Percentiles rank a stretch among this genome's conserved stretches.
These are phyloP conservation scores for Coniochaeta pulveracea DNA, from an alignment of 2,329 filamentous ascomycete species.

Conservation along the genomic window DNA sequence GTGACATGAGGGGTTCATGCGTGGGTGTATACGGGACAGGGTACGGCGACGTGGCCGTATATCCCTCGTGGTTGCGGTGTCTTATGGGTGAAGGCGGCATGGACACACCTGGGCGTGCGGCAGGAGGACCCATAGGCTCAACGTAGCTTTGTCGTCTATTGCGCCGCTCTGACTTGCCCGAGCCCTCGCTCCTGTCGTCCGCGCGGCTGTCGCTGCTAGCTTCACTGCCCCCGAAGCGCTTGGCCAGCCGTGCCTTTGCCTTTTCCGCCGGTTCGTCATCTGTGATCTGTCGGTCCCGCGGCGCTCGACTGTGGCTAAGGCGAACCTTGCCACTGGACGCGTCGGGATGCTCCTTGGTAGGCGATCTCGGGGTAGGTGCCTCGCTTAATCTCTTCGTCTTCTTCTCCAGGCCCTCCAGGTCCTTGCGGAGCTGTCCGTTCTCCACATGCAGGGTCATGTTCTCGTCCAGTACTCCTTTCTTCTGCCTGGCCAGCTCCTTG, in stretches of 20 bases:
- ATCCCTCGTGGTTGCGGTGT: constrained; percentile 1
- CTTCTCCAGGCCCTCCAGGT: constrained; percentile 10
- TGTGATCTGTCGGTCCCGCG: neutral
- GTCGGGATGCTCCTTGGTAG: constrained; percentile 13
- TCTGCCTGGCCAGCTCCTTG: constrained; percentile 10
- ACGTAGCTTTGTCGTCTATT: constrained; percentile 16
- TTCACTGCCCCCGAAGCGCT: constrained; percentile 18
- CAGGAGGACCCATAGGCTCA: constrained; percentile 16
- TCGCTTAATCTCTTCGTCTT: constrained; percentile 12
- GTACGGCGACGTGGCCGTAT: constrained; percentile 6
- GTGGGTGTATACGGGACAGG: constrained; percentile 7
- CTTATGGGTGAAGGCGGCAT: constrained; percentile 1
- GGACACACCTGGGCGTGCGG: constrained; percentile 8
- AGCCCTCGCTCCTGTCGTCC: constrained; percentile 11
- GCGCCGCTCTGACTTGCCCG: constrained; percentile 10
- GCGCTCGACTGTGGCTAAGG: constrained; percentile 14
- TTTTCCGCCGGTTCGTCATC: constrained; percentile 12
- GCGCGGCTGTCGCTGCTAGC: constrained; percentile 17
- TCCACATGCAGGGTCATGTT: constrained; percentile 9
- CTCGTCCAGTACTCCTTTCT: constrained; percentile 12
- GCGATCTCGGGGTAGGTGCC: constrained; percentile 4
- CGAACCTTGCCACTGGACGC: constrained; percentile 13
- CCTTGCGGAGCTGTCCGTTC: constrained; percentile 9
- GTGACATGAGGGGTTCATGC: constrained; percentile 9
- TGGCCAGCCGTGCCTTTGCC: constrained; percentile 16